Evolutionary conservation across 305 asterid genomes (phyloP), one percentile per base, ranked within the genome.

Genomic region (Fraxinus sp.): DNA sequence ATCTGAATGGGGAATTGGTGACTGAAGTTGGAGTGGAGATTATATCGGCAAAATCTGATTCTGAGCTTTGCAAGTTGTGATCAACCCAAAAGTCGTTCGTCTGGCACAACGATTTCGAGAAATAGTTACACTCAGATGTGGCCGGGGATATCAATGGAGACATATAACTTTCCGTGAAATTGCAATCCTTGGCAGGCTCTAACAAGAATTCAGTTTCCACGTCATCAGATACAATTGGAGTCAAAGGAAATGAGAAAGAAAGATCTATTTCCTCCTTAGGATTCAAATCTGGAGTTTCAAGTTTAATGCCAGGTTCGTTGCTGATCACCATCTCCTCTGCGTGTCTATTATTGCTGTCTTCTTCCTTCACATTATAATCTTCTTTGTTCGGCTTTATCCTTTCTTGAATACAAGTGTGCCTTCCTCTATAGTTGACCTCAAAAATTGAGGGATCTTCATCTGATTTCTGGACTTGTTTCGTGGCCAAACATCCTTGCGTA

Each of bases 401-500:
- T 57, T 87, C 90, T 22, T 80, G 90, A 37, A 78, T 81, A 24
- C 98, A 95, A 68, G 85, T 91, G 74, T 95, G 98, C 44, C 85
- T 90, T 59, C 98, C 98, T 79, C 79, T 88, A 66, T 95, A 94
- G 5, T 84, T 85, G 26, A 95, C 88, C 85, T 93, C 98, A 24
- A 89, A 79, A 16, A 89, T 4, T 0, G 91, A 79, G 30, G 94
- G 82, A 78, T 93, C 94, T 16, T 86, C 89, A 5, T 91, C 95
- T 1, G 90, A 83, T 46, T 86, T 91, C 76, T 95, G 98, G 79
- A 95, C 94, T 68, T 92, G 97, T 76, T 95, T 95, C 68, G 93
- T 93, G 0, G 98, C 98, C 85, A 90, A 72, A 78, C 98, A 95
- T 1, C 97, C 97, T 81, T 91, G 94, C 6, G 97, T 89, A 46